Evolutionary conservation across 2,329 filamentous ascomycete genomes (phyloP).

Genomic region (Venturia carpophila): DNA sequence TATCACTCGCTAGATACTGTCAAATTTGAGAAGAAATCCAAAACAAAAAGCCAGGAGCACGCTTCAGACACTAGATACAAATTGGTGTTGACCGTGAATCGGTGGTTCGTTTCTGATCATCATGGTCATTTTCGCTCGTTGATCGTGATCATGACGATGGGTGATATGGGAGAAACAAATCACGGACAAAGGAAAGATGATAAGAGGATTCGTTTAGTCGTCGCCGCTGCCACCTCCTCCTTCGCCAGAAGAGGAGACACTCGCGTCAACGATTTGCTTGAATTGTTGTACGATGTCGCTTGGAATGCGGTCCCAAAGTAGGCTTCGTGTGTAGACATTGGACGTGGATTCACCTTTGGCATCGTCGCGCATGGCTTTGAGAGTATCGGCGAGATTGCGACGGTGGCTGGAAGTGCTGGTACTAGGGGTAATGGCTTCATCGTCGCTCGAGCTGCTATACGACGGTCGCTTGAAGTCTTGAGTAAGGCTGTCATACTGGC

Average conservation of each 20-base stretch:
- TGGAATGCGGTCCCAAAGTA: constrained; percentile 92
- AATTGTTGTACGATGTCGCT: constrained; percentile 87
- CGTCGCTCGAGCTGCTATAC: constrained; percentile 35
- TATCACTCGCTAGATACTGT: constrained; percentile 7
- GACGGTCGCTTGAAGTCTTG: constrained; percentile 56
- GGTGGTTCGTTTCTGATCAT: not conserved
- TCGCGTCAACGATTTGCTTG: constrained; percentile 80
- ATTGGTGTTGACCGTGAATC: not conserved
- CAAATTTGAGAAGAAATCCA: not conserved
- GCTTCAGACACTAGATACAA: constrained; percentile 8
- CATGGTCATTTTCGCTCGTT: not conserved
- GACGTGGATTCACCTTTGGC: constrained; percentile 64
- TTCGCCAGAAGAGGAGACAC: constrained; percentile 25
- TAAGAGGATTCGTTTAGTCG: constrained; percentile 10
- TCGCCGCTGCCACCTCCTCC: constrained; percentile 14
- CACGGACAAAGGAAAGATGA: constrained; percentile 4
- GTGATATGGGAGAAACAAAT: not conserved
- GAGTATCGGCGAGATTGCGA: constrained; percentile 69
- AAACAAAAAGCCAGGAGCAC: not conserved
- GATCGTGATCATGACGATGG: constrained; percentile 6
- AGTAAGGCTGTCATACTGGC: constrained; percentile 81
- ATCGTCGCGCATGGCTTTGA: constrained; percentile 67
- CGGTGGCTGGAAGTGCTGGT: constrained; percentile 50
- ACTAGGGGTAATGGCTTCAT: constrained; percentile 32
- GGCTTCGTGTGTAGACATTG: constrained; percentile 84